A percentile compares a stretch with the other conserved stretches of the same genome.
Evolutionary conservation across 176 grass and related monocot species (phyloP).

Genomic region (Musa acuminata): DNA sequence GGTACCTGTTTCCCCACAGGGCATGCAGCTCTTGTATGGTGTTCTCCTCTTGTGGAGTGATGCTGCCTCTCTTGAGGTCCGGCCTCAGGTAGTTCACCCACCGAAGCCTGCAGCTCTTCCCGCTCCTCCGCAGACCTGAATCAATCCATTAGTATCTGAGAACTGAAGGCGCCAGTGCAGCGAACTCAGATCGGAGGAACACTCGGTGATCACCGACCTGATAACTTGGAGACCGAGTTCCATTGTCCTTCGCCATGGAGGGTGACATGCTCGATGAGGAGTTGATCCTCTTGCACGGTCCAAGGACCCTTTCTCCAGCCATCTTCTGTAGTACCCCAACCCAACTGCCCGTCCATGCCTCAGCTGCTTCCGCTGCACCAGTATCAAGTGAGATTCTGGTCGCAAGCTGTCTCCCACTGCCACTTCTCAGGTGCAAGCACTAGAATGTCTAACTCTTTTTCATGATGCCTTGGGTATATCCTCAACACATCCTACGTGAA

Average conservation of each 20-base stretch:
- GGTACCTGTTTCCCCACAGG: conserved; percentile 19
- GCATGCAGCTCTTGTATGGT: conserved; percentile 6
- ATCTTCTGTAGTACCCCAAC: conserved; percentile 46
- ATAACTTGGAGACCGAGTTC: conserved; percentile 72
- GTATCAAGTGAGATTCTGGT: not conserved
- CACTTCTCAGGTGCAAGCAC: too few relatives aligned
- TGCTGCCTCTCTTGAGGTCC: conserved; percentile 13
- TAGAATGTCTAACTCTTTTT: too few relatives aligned
- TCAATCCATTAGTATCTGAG: too few relatives aligned
- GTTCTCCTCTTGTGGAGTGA: conserved; percentile 7
- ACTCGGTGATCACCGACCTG: conserved; percentile 23
- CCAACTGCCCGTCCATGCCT: conserved; percentile 41
- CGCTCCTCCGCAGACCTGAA: conserved; percentile 2
- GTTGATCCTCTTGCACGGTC: conserved; percentile 75
- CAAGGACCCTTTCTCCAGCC: conserved; percentile 91
- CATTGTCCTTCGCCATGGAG: conserved; percentile 84
- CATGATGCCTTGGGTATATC: too few relatives aligned
- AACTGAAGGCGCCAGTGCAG: too few relatives aligned
- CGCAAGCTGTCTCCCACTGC: conserved; percentile 10
- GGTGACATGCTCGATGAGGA: conserved; percentile 60
- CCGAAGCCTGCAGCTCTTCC: conserved; percentile 17
- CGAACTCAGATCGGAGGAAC: too few relatives aligned
- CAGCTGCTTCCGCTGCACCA: not conserved
- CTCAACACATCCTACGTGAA: too few relatives aligned
- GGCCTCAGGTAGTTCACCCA: conserved; percentile 24